phyloP scores from a whole-genome alignment of 2,329 filamentous ascomycete species.

The Akanthomyces dipterigenus region DNA sequence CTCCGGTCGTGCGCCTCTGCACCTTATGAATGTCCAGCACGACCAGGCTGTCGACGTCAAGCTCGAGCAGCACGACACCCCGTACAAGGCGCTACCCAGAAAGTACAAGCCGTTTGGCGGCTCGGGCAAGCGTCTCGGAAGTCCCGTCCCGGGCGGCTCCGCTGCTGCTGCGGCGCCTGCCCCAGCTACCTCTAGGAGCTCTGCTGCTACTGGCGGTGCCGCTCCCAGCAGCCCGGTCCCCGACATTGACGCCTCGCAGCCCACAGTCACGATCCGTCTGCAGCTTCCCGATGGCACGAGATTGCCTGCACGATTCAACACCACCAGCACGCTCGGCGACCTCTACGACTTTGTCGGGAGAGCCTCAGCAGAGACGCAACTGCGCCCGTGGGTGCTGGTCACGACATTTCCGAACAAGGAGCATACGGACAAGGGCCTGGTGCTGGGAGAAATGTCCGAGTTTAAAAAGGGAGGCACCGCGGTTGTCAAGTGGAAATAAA shows the following conservation, averaged over 20 bases:
- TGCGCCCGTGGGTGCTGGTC: constrained; percentile 64
- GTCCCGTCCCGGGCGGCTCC: constrained; percentile 61
- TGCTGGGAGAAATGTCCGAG: constrained; percentile 54
- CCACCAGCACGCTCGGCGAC: constrained; percentile 68
- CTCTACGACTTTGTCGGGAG: constrained; percentile 68
- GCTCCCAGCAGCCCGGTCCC: constrained; percentile 23
- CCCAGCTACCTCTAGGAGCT: constrained; percentile 27
- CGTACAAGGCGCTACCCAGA: constrained; percentile 64
- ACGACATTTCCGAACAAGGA: constrained; percentile 83
- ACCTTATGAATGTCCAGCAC: constrained; percentile 68
- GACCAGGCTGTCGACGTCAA: constrained; percentile 75
- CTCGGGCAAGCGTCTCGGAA: constrained; percentile 66
- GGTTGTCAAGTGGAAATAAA: constrained; percentile 52
- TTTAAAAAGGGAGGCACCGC: constrained; percentile 61
- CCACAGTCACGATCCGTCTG: constrained; percentile 65
- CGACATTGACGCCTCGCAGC: constrained; percentile 56
- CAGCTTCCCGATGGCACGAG: constrained; percentile 72
- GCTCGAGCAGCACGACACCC: constrained; percentile 66
- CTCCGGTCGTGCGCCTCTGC: constrained; percentile 66
- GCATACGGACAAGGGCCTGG: constrained; percentile 57
- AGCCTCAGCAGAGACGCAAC: constrained; percentile 50
- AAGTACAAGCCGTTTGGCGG: constrained; percentile 71
- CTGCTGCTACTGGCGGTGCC: not conserved
- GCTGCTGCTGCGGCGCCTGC: constrained; percentile 20
- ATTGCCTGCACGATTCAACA: constrained; percentile 75